Base-by-base conservation (phyloP, 1,284 basidiomycete species). In the Ceraceosorus guamensis region DNA sequence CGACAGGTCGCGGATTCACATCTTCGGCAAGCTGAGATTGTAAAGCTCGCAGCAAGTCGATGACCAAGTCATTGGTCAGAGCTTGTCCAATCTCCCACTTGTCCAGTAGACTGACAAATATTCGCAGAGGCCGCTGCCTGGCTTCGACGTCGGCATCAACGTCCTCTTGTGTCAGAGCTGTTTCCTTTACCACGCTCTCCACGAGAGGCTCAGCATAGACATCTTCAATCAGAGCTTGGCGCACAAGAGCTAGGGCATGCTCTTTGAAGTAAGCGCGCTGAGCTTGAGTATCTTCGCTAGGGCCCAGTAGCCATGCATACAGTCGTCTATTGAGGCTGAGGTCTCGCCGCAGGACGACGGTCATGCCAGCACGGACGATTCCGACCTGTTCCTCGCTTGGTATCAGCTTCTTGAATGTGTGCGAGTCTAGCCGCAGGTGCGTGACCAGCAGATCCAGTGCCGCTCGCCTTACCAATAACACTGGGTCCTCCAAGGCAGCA, bases 51-150 rank as follows among this genome's bases (percentile, higher is more conserved):
- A 93, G 85, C 0, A 87, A 82, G 63, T 95, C 88, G 56, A 89
- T 83, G 4, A 89, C 83, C 37, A 96, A 78, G 1, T 80, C 81
- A 47, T 88, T 84, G 0, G 91, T 92, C 31, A 98, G 77, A 0
- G 83, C 81, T 16, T 84, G 83, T 0, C 93, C 93, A 51, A 98
- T 86, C 77, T 96, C 91, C 88, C 90, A 96, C 76, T 95, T 95
- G 77, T 99, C 95, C 61, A 97, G 79, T 14, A 98, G 77, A 0
- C 91, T 92, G 32, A 97, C 85, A 75, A 96, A 93, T 48, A 97
- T 88, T 77, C 92, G 92, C 82, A 91, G 97, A 0, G 95, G 90
- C 14, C 87, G 63, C 58, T 79, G 83, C 0, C 87, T 84, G 60
- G 87, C 86, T 0, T 85, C 80, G 59, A 86, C 84, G 58, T 90